Conservation (phyloP, 257 asterid species). For the Solanum paucissectum region DNA sequence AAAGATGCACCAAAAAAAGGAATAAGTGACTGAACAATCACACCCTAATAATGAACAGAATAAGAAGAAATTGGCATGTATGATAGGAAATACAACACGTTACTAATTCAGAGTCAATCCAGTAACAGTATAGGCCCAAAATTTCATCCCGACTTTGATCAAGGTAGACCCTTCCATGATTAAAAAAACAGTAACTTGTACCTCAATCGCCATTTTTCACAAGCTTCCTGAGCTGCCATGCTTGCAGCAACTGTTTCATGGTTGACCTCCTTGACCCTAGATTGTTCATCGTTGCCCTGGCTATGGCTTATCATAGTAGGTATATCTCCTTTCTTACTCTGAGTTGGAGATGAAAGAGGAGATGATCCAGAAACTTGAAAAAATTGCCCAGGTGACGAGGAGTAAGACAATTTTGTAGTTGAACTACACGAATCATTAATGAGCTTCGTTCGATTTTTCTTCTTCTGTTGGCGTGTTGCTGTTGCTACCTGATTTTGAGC, state of each 20-base stretch:
- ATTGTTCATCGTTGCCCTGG: constrained; percentile 25
- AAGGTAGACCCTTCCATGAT: background rate
- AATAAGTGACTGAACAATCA: background rate
- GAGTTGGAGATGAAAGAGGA: constrained; percentile 28
- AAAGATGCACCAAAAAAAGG: background rate
- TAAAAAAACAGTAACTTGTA: constrained; percentile 11
- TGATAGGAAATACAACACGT: background rate
- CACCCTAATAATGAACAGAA: background rate
- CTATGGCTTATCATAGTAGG: constrained; percentile 24
- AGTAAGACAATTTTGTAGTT: constrained; percentile 29
- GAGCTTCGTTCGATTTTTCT: constrained; percentile 43
- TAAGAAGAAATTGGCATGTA: background rate
- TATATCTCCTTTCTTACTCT: constrained; percentile 29
- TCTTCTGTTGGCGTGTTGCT: constrained; percentile 38
- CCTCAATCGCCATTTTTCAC: constrained; percentile 97
- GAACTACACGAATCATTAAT: constrained; percentile 31
- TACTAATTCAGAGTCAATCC: background rate
- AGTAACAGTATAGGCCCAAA: background rate
- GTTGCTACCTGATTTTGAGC: constrained; percentile 39
- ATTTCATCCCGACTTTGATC: background rate
- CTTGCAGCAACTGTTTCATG: constrained; percentile 34
- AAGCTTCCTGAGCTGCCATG: constrained; percentile 73
- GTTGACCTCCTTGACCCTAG: constrained; percentile 30
- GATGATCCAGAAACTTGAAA: constrained; percentile 44
- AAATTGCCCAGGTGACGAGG: constrained; percentile 28